Base-by-base conservation (phyloP, 1,284 basidiomycete species). In the Rhodotorula glutinis region DNA sequence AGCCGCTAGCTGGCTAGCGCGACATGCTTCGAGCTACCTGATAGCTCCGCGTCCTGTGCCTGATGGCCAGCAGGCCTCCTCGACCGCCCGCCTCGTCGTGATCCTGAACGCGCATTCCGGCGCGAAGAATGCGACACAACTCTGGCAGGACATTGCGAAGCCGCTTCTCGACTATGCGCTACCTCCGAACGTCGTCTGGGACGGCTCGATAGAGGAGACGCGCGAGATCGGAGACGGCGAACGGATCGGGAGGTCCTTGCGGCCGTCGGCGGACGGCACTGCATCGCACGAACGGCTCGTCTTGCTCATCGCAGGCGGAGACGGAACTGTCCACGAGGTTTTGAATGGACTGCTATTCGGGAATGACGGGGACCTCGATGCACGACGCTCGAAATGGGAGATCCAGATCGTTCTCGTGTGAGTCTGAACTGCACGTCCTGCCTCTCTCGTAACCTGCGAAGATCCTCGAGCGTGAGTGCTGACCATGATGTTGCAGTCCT, bases 301-400 rank as follows among this genome's bases (percentile, higher is more conserved):
- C 4, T 53, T 70, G n/a, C 44, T 73, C 2, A 63, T 75, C 9
- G 23, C 74, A 16, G 68, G 90, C 4, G 92, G 92, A 16, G 92
- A 95, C 77, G 91, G 92, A n/a, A 94, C 92, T 1, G 81, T 92
- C 41, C 89, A 92, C 77, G 91, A 94, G 76, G 84, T 93, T 62
- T 82, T 92, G 73, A 88, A 89, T 67, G 81, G 82, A 10, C 75
- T 90, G 47, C 66, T 65, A 63, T 63, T 57, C 46, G 33, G 33
- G 11, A 11, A 38, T 7, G 64, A 25, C 66, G 67, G 43, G 57
- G 62, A 10, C 60, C 69, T 14, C 29, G 9, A 23, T 1, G 51
- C 21, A 2, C 16, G 30, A 17, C 33, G 23, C 62, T 71, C 55
- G 62, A 69, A 53, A 53, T 65, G 49, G 25, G 52, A 73, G 51